Percentiles rank a stretch among this genome's conserved stretches.
phyloP scores from a whole-genome alignment of 2,329 filamentous ascomycete species.

The Pseudocercospora macadamiae region DNA sequence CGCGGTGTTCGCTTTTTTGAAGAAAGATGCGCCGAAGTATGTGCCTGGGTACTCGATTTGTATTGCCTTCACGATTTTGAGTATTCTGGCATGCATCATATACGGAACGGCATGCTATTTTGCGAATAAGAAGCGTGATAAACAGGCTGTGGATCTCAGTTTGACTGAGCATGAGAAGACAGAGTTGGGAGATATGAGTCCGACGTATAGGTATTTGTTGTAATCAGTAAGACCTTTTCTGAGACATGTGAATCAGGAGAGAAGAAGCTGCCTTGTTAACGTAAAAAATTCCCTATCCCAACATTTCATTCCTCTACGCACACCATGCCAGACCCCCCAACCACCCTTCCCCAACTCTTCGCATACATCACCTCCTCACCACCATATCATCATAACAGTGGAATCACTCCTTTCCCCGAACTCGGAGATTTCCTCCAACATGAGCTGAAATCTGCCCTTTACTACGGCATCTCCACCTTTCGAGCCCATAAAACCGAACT shows the following conservation, averaged over 20 bases:
- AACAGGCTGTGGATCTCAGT: conserved; percentile 47
- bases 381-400: not conserved
- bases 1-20: conserved; percentile 54
- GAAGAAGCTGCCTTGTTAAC: no score
- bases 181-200: conserved; percentile 62
- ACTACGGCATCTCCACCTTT: not conserved
- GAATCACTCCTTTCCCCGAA: not conserved
- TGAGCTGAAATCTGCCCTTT: not conserved
- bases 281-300: no score
- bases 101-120: conserved; percentile 63
- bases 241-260: not conserved
- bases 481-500: not conserved
- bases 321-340: no score
- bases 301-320: no score
- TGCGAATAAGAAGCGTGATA: conserved; percentile 65
- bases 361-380: not conserved
- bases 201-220: conserved; percentile 63
- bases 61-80: conserved; percentile 72
- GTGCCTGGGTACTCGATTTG: conserved; percentile 76
- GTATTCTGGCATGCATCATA: conserved; percentile 60
- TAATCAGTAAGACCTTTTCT: no score
- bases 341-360: not conserved
- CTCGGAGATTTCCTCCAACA: not conserved
- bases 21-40: conserved; percentile 68
- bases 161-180: conserved; percentile 66